These are phyloP conservation scores for Halteria grandinella DNA, from an alignment of 73 alveolate genomes.

Conservation along the genomic window DNA sequence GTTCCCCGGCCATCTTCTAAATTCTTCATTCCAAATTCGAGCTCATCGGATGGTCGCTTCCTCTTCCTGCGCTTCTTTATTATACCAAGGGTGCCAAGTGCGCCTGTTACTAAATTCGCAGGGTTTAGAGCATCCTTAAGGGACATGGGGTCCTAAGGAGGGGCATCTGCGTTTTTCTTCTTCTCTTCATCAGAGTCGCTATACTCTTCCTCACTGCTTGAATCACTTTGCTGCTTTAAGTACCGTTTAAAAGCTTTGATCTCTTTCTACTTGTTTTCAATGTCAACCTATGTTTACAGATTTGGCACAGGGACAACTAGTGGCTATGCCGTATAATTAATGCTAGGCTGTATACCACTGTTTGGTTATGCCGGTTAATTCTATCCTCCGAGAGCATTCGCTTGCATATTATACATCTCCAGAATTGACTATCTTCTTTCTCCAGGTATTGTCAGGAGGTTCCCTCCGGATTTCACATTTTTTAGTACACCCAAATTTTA, in stretches of 20 bases:
- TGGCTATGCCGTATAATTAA: no score
- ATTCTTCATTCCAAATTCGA: neutral
- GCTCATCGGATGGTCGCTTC: neutral
- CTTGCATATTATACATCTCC: neutral
- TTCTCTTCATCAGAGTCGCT: conserved; percentile 36
- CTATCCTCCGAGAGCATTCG: neutral
- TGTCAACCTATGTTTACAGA: no score
- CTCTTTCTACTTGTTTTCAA: conserved; percentile 27
- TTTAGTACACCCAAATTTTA: no score
- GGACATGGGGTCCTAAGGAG: conserved; percentile 5
- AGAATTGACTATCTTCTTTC: no score
- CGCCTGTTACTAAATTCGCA: no score
- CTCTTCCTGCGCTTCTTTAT: conserved; percentile 11
- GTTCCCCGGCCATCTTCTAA: no score
- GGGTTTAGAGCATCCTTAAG: no score
- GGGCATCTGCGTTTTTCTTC: neutral
- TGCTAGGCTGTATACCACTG: no score
- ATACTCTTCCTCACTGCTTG: conserved; percentile 32
- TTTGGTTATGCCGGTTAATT: no score
- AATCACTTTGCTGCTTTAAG: neutral
- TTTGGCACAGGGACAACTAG: no score
- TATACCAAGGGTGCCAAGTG: conserved; percentile 29
- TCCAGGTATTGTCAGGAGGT: no score
- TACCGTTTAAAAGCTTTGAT: conserved; percentile 16
- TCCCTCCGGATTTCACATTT: no score